phyloP scores from a whole-genome alignment of 2,329 filamentous ascomycete species.

The Phyllosticta citrichinensis region DNA sequence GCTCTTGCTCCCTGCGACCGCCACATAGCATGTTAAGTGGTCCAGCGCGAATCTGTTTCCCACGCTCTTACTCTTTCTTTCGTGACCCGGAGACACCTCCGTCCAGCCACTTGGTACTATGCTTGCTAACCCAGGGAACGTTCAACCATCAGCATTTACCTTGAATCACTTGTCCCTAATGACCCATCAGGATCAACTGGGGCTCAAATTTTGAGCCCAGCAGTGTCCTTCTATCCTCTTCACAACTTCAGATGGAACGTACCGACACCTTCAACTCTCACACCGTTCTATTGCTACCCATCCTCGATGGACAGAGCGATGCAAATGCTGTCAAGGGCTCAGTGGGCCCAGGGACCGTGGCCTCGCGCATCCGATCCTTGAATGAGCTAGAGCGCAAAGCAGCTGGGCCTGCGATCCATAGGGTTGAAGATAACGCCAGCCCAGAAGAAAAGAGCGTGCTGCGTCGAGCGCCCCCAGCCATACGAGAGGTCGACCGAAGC shows the following conservation, averaged over 20 bases:
- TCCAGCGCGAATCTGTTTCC: not conserved
- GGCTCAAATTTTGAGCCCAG: not conserved
- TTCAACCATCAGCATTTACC: not conserved
- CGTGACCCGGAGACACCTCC: not conserved
- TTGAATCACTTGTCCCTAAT: not conserved
- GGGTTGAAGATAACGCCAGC: not conserved
- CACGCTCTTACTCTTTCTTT: not conserved
- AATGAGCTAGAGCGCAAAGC: not conserved
- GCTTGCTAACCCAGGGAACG: not conserved
- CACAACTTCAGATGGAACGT: not conserved
- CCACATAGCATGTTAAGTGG: not conserved
- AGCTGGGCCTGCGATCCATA: not conserved
- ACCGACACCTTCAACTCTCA: not conserved
- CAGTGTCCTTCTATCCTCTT: not conserved
- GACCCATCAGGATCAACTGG: not conserved
- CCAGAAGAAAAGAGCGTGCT: not conserved
- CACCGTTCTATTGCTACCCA: not conserved
- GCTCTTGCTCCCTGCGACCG: not conserved
- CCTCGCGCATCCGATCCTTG: slow-evolving; percentile 6
- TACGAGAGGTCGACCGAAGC: not conserved
- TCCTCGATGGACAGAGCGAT: slow-evolving; percentile 7
- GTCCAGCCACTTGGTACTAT: not conserved
- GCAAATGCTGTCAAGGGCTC: not conserved
- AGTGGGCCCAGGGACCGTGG: slow-evolving; percentile 3
- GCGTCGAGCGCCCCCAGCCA: not conserved